Evolutionary conservation across 768 basidiomycete species (phyloP), one percentile per base, ranked within the genome.

Genomic region (Hysterangium stoloniferum): DNA sequence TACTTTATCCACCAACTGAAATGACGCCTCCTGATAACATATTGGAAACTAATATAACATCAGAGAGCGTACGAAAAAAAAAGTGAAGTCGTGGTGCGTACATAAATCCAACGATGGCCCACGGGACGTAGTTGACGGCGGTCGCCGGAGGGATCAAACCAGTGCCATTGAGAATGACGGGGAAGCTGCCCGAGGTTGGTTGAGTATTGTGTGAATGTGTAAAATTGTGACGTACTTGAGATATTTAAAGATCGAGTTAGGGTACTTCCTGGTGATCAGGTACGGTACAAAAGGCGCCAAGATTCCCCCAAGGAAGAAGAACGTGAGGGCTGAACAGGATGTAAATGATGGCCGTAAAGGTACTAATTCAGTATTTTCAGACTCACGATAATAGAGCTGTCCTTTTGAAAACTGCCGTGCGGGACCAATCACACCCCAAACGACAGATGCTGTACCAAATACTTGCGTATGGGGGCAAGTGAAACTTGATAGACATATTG

Each of bases 61-160:
- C n/a, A n/a, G n/a, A 24, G 12, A 24, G 12, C 11, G 22, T 13
- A 13, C 11, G 17, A 1, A n/a, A 24, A 3, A 6, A 7, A 15
- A 15, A 20, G 19, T 25, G 19, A 19, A 29, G 40, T 17, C n/a
- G n/a, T 19, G 20, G 32, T 42, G 64, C 64, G 28, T 58, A 66
- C 61, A 49, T 43, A 27, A 49, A 54, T 6, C 70, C 68, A 12
- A 66, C 61, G 22, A 71, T 46, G 28, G 83, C 77, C 84, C 84
- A 91, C 2, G 84, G 81, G 2, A 90, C 74, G 60, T 84, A 94
- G 64, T 95, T 94, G 58, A 91, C 74, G 3, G 88, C 84, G 0
- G 82, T 86, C 11, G 88, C 88, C 7, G 89, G 88, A 1, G 91
- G 91, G 41, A 93, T 86, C 47, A 68, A 66, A 19, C 69, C 66